Percentiles rank a stretch among this genome's conserved stretches.
These are phyloP conservation scores for Euphrasia confusa DNA, from an alignment of 257 asterid species.

Conservation along the genomic window DNA sequence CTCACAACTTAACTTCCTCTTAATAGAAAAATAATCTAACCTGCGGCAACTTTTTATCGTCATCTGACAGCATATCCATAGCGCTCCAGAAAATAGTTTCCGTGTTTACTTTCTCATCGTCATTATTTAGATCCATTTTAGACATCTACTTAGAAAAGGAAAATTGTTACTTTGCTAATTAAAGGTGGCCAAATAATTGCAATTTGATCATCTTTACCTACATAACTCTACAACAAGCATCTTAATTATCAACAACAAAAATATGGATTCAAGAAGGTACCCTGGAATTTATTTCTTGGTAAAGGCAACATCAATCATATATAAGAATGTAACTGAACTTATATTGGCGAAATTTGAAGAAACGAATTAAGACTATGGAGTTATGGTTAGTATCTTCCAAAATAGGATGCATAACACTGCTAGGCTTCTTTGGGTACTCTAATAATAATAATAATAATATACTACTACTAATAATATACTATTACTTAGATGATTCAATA, in stretches of 20 bases:
- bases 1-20: conserved; percentile 14
- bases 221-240: conserved; percentile 18
- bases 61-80: conserved; percentile 98
- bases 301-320: neutral
- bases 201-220: conserved; percentile 5
- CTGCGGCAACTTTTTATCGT: conserved; percentile 94
- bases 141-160: conserved; percentile 61
- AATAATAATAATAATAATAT: too few relatives aligned
- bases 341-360: conserved; percentile 2
- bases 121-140: conserved; percentile 80
- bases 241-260: conserved; percentile 14
- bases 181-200: conserved; percentile 20
- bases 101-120: conserved; percentile 76
- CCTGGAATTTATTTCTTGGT: neutral
- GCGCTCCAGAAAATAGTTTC: conserved; percentile 99
- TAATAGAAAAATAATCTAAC: conserved; percentile 34
- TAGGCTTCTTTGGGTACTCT: conserved; percentile 1
- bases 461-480: too few relatives aligned
- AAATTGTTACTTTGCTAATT: conserved; percentile 20
- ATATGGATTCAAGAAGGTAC: conserved; percentile 1
- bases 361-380: neutral
- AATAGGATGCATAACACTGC: neutral
- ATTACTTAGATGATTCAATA: neutral
- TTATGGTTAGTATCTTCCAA: neutral
- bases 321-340: conserved; percentile 7